Evolutionary conservation across 345 rosid genomes (phyloP), one percentile per base, ranked within the genome.

Genomic region (Passiflora organensis): DNA sequence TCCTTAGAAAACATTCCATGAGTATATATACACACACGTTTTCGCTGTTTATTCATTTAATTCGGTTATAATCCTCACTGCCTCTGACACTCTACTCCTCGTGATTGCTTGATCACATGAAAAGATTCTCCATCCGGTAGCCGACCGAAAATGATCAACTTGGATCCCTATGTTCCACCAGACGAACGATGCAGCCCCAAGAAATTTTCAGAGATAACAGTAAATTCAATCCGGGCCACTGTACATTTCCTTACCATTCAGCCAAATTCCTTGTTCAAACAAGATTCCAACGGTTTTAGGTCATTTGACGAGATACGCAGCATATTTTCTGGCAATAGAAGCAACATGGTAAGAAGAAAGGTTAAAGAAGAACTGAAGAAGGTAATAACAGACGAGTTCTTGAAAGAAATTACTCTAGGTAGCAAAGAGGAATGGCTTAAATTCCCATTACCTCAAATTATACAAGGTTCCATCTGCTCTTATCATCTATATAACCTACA

Each of bases 401-500:
- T 50, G 50, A 68, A 65, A 51, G 25, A 60, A 51, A 48, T 76
- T 20, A 53, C 39, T 23, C 55, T 19, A 16, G 63, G 59, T 19
- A 51, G 59, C 51, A 66, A 67, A 65, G 59, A 59, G 52, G 49
- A 59, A 6, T 23, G 48, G 44, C 20, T 61, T 43, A 67, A 62
- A 45, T 76, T 76, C 59, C 82, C 85, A 48, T 42, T 67, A 39
- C 87, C 91, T 32, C 77, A 78, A 43, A 72, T 84, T n/a, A n/a
- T n/a, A 61, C 62, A 55, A 23, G 51, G 37, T 16, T 6, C 25
- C 10, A 43, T 22, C 17, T 48, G 51, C 23, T 36, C 49, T 52
- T 24, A n/a, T 37, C 17, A 52, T 20, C 20, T 28, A 46, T 38
- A 19, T 9, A 47, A 17, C 24, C 16, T n/a, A 21, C 22, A 42